Conservation (phyloP, 2,329 filamentous ascomycete species). For the Botrytis elliptica region DNA sequence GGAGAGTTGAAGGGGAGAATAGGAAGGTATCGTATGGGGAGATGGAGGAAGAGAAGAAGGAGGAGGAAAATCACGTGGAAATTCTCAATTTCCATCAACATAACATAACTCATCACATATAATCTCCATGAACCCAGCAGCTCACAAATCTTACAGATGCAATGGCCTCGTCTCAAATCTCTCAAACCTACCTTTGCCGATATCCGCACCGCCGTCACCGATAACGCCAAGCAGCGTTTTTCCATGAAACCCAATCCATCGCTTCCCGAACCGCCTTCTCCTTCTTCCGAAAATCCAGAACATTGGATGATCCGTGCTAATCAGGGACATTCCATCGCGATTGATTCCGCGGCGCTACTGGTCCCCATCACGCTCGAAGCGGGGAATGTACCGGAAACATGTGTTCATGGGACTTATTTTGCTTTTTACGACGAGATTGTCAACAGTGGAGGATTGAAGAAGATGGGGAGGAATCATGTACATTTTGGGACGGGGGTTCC, state of each 20-base stretch:
- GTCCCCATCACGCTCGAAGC: constrained; percentile 61
- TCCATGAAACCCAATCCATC: constrained; percentile 60
- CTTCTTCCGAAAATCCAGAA: constrained; percentile 49
- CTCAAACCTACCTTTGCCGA: constrained; percentile 75
- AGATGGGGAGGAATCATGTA: constrained; percentile 83
- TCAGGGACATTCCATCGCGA: constrained; percentile 85
- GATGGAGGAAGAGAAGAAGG: background rate
- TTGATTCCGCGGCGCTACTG: constrained; percentile 69
- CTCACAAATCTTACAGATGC: constrained; percentile 30
- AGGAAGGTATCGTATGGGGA: background rate
- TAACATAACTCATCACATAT: background rate
- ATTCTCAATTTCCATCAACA: background rate
- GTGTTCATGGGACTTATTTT: constrained; percentile 89
- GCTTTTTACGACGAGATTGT: constrained; percentile 75
- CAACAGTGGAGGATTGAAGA: constrained; percentile 70
- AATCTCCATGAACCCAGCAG: background rate
- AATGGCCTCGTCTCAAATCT: constrained; percentile 53
- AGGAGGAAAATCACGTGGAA: background rate
- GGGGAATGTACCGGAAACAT: constrained; percentile 60
- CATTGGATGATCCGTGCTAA: constrained; percentile 91
- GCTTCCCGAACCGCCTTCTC: constrained; percentile 29
- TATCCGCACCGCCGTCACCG: constrained; percentile 64
- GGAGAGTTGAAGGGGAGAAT: background rate
- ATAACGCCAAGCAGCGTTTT: constrained; percentile 91
- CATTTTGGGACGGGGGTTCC: constrained; percentile 82